These are phyloP conservation scores for Cystobasidiaceae sp. DNA, from an alignment of 1,284 basidiomycete species.

Conservation along the genomic window DNA sequence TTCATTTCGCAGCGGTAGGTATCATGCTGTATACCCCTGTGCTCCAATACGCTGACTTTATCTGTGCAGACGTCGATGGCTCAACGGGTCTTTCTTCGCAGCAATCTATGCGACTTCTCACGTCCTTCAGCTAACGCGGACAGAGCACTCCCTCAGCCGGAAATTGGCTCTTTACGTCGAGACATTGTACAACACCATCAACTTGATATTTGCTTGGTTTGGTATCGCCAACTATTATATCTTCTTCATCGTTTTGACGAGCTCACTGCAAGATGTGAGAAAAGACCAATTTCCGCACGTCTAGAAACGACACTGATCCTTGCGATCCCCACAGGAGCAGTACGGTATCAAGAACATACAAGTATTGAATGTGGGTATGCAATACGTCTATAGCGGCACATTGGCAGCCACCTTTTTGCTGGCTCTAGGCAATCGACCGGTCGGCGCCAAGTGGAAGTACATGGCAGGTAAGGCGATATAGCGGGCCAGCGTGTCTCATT, in stretches of 20 bases:
- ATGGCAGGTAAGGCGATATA: constrained; percentile 15
- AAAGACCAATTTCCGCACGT: constrained; percentile 51
- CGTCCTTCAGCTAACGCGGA: constrained; percentile 72
- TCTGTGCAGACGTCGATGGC: constrained; percentile 43
- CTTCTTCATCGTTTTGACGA: constrained; percentile 90
- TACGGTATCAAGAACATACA: constrained; percentile 58
- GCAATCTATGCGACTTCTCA: constrained; percentile 59
- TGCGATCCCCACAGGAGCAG: background rate
- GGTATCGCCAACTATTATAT: constrained; percentile 89
- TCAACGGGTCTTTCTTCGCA: constrained; percentile 85
- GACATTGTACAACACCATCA: constrained; percentile 80
- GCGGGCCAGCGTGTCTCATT: background rate
- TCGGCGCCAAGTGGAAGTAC: constrained; percentile 57
- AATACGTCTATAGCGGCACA: constrained; percentile 81
- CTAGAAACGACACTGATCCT: background rate
- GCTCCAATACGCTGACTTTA: no score
- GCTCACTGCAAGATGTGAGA: constrained; percentile 70
- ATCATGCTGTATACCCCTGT: no score
- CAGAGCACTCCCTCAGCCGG: constrained; percentile 73
- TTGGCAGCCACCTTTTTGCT: constrained; percentile 89
- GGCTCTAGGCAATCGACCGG: constrained; percentile 93
- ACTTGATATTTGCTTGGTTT: constrained; percentile 89
- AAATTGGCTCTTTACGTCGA: constrained; percentile 73
- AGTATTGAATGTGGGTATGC: constrained; percentile 61
- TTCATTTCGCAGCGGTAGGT: constrained; percentile 94